Percentiles rank a stretch among this genome's conserved stretches.
phyloP scores from a whole-genome alignment of 2,329 filamentous ascomycete species.

The Hymenoscyphus infarciens region DNA sequence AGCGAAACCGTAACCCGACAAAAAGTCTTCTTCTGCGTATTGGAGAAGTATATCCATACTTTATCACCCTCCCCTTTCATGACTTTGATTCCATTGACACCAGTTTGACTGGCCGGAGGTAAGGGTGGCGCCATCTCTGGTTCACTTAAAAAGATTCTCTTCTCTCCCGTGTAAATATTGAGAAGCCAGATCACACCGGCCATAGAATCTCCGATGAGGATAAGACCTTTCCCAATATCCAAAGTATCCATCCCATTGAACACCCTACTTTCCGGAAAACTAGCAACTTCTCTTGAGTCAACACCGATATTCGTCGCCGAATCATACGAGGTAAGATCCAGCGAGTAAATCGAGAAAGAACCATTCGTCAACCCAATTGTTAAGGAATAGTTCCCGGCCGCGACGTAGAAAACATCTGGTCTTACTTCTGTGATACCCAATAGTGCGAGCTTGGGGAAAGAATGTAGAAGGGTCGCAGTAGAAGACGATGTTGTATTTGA shows the following conservation, averaged over 20 bases:
- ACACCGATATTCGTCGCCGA: slow-evolving; percentile 4
- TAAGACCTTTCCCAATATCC: slow-evolving; percentile 13
- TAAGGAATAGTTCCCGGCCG: slow-evolving; percentile 28
- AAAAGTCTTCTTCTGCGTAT: slow-evolving; percentile 9
- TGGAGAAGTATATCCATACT: slow-evolving; percentile 20
- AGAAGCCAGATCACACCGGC: slow-evolving; percentile 30
- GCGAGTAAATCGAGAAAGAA: slow-evolving; percentile 23
- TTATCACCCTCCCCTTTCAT: slow-evolving; percentile 6
- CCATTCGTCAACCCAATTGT: slow-evolving; percentile 8
- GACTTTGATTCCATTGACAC: slow-evolving; percentile 21
- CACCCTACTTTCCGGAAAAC: slow-evolving; percentile 23
- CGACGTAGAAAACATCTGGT: slow-evolving; percentile 27
- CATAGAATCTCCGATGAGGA: slow-evolving; percentile 30
- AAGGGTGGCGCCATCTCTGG: slow-evolving; percentile 22
- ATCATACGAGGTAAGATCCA: slow-evolving; percentile 15
- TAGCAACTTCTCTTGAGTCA: slow-evolving; percentile 14
- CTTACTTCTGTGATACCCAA: slow-evolving; percentile 39
- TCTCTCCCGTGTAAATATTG: slow-evolving; percentile 24
- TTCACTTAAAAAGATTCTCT: slow-evolving; percentile 22
- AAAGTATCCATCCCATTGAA: slow-evolving; percentile 29
- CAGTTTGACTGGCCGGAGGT: background rate
- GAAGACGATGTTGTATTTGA: slow-evolving; percentile 4
- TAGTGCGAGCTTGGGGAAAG: slow-evolving; percentile 26
- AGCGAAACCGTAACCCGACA: slow-evolving; percentile 22
- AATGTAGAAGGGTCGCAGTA: slow-evolving; percentile 16